These are phyloP conservation scores for Vicia faba DNA, from an alignment of 306 rosid species.

Conservation along the genomic window DNA sequence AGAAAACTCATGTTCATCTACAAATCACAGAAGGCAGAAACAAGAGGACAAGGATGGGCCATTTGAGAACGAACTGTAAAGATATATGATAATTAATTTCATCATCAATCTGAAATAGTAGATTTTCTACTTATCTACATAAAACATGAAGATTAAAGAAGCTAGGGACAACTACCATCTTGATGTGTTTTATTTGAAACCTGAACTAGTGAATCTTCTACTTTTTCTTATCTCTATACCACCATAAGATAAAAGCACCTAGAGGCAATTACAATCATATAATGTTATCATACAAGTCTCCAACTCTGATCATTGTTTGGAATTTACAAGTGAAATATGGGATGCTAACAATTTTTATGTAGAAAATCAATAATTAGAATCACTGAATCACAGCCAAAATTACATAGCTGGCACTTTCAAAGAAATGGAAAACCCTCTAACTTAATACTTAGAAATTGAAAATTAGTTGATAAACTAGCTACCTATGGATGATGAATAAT, in stretches of 20 bases:
- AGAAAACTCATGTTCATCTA: too few species aligned
- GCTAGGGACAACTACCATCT: neutral
- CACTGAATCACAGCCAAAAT: neutral
- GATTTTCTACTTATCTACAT: too few species aligned
- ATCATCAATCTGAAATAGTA: too few species aligned
- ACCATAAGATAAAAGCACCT: neutral
- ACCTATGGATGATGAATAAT: constrained; percentile 5
- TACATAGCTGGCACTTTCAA: neutral
- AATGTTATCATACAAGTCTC: neutral
- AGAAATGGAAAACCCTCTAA: neutral
- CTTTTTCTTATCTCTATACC: too few species aligned
- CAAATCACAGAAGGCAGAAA: neutral
- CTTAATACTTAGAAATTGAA: neutral
- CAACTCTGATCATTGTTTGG: neutral
- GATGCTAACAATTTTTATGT: neutral
- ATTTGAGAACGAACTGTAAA: neutral
- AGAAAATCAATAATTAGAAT: neutral
- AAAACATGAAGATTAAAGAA: too few species aligned
- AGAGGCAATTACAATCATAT: neutral
- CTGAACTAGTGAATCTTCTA: too few species aligned
- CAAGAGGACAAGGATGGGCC: neutral
- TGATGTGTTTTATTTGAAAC: neutral
- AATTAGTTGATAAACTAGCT: neutral
- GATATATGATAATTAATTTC: neutral
- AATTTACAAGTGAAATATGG: neutral